These are phyloP conservation scores for Debaryomyces maramus DNA, from an alignment of 805 yeast species.

Conservation along the genomic window DNA sequence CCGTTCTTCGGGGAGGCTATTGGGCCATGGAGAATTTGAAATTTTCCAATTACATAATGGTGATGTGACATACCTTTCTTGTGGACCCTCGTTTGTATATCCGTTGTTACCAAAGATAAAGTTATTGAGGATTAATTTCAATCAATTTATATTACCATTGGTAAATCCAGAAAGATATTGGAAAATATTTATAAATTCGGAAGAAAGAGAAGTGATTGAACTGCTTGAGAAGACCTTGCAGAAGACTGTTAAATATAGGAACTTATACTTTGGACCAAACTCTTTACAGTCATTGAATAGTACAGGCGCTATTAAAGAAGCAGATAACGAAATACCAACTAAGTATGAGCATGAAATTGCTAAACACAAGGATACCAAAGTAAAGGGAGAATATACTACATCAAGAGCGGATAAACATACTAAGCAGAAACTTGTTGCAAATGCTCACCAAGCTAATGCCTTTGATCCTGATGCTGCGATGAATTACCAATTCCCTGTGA, in stretches of 20 bases:
- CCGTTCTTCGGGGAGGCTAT: slow-evolving; percentile 42
- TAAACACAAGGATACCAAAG: background rate
- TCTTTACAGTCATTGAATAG: background rate
- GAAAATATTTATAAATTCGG: slow-evolving; percentile 47
- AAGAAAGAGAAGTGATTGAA: slow-evolving; percentile 24
- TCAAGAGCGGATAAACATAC: background rate
- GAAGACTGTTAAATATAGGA: slow-evolving; percentile 42
- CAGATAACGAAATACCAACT: background rate
- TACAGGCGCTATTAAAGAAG: background rate
- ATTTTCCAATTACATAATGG: slow-evolving; percentile 59
- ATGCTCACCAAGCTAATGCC: background rate
- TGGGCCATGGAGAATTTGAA: slow-evolving; percentile 62
- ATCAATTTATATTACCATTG: slow-evolving; percentile 60
- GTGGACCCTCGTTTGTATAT: slow-evolving; percentile 67
- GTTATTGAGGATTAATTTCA: slow-evolving; percentile 49
- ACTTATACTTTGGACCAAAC: slow-evolving; percentile 23
- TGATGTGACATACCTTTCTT: slow-evolving; percentile 58
- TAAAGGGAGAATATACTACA: no score
- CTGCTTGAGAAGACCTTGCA: slow-evolving; percentile 39
- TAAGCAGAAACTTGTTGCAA: background rate
- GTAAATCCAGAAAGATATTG: slow-evolving; percentile 78
- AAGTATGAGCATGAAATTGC: background rate
- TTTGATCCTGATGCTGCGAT: background rate
- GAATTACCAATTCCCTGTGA: slow-evolving; percentile 9
- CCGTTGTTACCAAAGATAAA: slow-evolving; percentile 69